Evolutionary conservation across 139 green algal genomes (phyloP), one percentile per base, ranked within the genome.

Genomic region (Penium margaritaceum): DNA sequence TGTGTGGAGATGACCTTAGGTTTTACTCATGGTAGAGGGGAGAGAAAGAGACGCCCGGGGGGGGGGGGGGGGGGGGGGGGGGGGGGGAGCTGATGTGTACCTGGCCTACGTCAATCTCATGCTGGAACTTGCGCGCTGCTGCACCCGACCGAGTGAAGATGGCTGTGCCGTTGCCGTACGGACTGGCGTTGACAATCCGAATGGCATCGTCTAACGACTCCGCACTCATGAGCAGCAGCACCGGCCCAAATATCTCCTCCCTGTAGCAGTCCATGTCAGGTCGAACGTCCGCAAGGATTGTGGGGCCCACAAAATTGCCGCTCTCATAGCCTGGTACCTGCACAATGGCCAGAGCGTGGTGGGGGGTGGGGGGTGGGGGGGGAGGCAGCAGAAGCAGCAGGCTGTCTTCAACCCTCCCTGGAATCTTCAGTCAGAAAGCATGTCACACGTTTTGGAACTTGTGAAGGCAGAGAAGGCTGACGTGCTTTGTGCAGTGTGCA

Each of bases 161-260:
- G 19, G 90, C 90, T 51, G 88, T 95, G 64, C 92, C 92, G 68
- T 98, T 98, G 83, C 91, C 93, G 63, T 96, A 88, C 51, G 44
- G 47, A 83, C 97, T 97, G 72, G 30, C 51, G 69, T 98, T 98
- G 33, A 98, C 74, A 2, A 95, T 53, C 0, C 32, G 32, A 19
- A 98, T 87, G 6, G 93, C 93, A 0, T 93, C 89, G 44, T 97
- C 90, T 41, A 97, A 75, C 2, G 72, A 85, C 15, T 84, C 60
- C 1, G 80, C 87, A 2, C 51, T 72, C 43, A 79, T 74, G 55
- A 79, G 65, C 14, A 90, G 80, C 34, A 97, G 84, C 64, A 97
- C 92, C 7, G 92, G 92, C 2, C 90, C 92, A 72, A 97, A 97
- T 44, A 97, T 92, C 83, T 97, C 92, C 72, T 96, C 82, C 60